Evolutionary conservation across 768 basidiomycete genomes (phyloP), one percentile per base, ranked within the genome.

Genomic region (Floccularia luteovirens): DNA sequence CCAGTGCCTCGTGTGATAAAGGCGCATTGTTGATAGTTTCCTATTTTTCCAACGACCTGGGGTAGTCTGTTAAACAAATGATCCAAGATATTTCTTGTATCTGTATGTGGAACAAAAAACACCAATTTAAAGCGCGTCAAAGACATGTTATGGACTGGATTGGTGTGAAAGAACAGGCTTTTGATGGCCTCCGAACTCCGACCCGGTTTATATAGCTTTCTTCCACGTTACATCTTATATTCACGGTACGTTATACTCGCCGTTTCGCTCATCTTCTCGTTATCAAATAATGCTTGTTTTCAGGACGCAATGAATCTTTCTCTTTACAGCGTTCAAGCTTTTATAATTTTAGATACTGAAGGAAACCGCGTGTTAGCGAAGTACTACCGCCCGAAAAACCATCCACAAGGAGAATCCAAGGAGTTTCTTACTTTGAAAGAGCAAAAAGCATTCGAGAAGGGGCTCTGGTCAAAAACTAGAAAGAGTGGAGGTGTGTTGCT

Each of bases 341-440:
- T 98, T 59, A 57, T 99, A 47, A 79, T 97, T 54, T 82, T 97
- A 51, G 96, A 99, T 70, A 70, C 82, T n/a, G 93, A 97, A 51
- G 93, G 93, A 16, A 83, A 90, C 54, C 86, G 96, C 36, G 85
- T 98, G 20, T 75, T 99, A 7, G 88, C 94, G 22, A 98, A 98
- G 60, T 98, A 98, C 69, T 98, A 94, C 57, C 74, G 72, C 39
- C 72, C 90, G n/a, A 70, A 83, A 57, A 70, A 69, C 40, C 74
- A 79, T 46, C 75, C 75, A 0, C 63, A 73, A 30, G 71, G 77
- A 61, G 67, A 86, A 61, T 61, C 66, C 43, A 84, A 83, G 51
- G 69, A 75, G 34, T 67, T 85, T 20, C 62, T 69, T 11, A 77
- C 77, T 4, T 57, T 90, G 49, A 98, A 97, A 60, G 94, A 99